Conservation (phyloP, 495 filamentous ascomycete species). For the Saxophila tyrrhenica region DNA sequence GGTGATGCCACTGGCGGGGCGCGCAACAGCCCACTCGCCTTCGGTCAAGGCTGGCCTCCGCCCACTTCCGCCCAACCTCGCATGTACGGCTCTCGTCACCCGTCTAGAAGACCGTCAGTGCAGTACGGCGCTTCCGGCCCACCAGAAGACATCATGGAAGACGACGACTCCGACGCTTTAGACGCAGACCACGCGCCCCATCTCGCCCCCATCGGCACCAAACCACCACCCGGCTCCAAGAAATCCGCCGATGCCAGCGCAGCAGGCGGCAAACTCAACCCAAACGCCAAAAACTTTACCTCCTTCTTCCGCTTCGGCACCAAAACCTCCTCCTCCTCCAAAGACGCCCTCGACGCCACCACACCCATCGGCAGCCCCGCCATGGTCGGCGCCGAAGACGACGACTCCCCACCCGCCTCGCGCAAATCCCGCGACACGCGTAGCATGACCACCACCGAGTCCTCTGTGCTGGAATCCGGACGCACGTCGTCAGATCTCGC, state of each 20-base stretch:
- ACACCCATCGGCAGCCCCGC: slow-evolving; percentile 1
- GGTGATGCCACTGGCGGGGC: slow-evolving; percentile 4
- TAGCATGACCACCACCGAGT: slow-evolving; percentile 25
- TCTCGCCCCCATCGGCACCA: slow-evolving; percentile 31
- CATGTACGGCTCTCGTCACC: slow-evolving; percentile 19
- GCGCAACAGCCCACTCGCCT: slow-evolving; percentile 15
- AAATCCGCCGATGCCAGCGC: slow-evolving; percentile 7
- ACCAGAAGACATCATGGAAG: slow-evolving; percentile 24
- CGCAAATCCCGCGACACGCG: slow-evolving; percentile 25
- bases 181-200: slow-evolving; percentile 21
- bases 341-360: slow-evolving; percentile 18
- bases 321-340: slow-evolving; percentile 7
- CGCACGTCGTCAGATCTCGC: slow-evolving; percentile 20
- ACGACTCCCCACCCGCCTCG: slow-evolving; percentile 22
- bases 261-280: slow-evolving; percentile 25
- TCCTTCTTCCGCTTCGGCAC: slow-evolving; percentile 24
- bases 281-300: slow-evolving; percentile 30
- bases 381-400: slow-evolving; percentile 8
- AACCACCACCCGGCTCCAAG: slow-evolving; percentile 11
- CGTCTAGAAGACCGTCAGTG: slow-evolving; percentile 28
- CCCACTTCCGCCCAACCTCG: neutral
- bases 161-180: slow-evolving; percentile 23
- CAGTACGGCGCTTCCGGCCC: slow-evolving; percentile 28
- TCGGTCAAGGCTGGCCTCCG: slow-evolving; percentile 1
- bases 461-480: slow-evolving; percentile 22